Percentiles rank a stretch among this genome's conserved stretches.
Conservation (phyloP, 1,139 yeast species). For the Lizanozyma gosingica region DNA sequence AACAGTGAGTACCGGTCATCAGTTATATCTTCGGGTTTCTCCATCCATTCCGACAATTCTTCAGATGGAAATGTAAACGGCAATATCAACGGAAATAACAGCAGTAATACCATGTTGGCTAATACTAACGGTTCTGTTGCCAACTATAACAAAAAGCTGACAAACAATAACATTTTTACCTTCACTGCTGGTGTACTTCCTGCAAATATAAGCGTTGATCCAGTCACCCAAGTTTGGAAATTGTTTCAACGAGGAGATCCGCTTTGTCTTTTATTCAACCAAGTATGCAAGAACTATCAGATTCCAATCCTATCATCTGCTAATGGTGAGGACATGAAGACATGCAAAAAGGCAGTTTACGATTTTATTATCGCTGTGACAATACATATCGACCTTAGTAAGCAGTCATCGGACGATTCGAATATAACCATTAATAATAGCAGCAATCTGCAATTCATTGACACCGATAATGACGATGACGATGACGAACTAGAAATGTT, state of each 20-base stretch:
- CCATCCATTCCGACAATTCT: slow-evolving; percentile 14
- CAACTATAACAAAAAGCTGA: slow-evolving; percentile 8
- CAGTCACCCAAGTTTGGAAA: slow-evolving; percentile 86
- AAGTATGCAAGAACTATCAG: slow-evolving; percentile 32
- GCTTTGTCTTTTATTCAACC: slow-evolving; percentile 73
- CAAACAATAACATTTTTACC: slow-evolving; percentile 36
- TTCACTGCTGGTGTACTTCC: slow-evolving; percentile 73
- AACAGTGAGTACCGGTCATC: slow-evolving; percentile 4
- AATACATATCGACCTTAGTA: slow-evolving; percentile 49
- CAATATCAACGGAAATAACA: slow-evolving; percentile 5
- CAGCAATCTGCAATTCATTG: too few species aligned
- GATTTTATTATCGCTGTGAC: slow-evolving; percentile 87
- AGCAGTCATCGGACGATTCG: background rate
- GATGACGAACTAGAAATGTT: slow-evolving; percentile 71
- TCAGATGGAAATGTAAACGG: slow-evolving; percentile 5
- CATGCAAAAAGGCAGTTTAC: slow-evolving; percentile 84
- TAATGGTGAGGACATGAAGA: slow-evolving; percentile 63
- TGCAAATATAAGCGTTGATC: slow-evolving; percentile 69
- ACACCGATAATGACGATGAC: background rate
- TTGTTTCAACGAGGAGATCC: slow-evolving; percentile 91
- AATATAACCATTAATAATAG: too few species aligned
- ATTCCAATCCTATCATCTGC: slow-evolving; percentile 42
- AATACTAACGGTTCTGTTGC: slow-evolving; percentile 1
- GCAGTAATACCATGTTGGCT: slow-evolving; percentile 11
- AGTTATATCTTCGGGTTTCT: slow-evolving; percentile 14